Evolutionary conservation across 73 alveolate species (phyloP).

Genomic region (Urostyla sp.): DNA sequence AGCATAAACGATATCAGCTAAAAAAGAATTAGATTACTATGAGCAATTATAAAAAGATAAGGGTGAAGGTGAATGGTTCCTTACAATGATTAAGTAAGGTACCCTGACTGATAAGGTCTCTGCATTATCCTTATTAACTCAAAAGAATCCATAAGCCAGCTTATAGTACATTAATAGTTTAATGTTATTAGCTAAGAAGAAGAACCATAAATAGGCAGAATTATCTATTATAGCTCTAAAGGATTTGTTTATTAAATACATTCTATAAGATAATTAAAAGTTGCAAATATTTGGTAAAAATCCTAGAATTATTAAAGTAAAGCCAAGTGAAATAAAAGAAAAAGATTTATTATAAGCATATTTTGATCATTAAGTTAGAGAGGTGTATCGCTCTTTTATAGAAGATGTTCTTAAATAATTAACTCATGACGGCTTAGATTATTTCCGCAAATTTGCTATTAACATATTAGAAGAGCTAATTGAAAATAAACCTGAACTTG

Average conservation of each 20-base stretch:
- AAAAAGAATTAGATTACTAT: not conserved
- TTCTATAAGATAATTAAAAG: slow-evolving; percentile 73
- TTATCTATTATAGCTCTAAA: too few relatives aligned
- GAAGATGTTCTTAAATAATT: slow-evolving; percentile 70
- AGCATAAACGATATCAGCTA: slow-evolving; percentile 11
- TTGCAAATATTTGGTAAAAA: slow-evolving; percentile 67
- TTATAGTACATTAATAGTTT: slow-evolving; percentile 71
- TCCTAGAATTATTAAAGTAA: slow-evolving; percentile 25
- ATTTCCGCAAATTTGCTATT: slow-evolving; percentile 73
- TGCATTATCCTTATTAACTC: slow-evolving; percentile 72
- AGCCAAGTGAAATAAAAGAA: slow-evolving; percentile 64
- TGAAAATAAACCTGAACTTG: slow-evolving; percentile 82
- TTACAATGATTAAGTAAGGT: slow-evolving; percentile 72
- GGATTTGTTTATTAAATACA: slow-evolving; percentile 72
- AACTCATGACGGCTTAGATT: slow-evolving; percentile 75
- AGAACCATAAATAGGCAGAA: slow-evolving; percentile 74
- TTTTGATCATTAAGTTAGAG: slow-evolving; percentile 83
- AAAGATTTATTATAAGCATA: slow-evolving; percentile 62
- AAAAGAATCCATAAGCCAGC: slow-evolving; percentile 73
- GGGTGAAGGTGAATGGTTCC: slow-evolving; percentile 57
- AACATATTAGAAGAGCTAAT: slow-evolving; percentile 75
- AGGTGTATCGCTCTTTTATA: slow-evolving; percentile 79
- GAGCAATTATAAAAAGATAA: slow-evolving; percentile 20
- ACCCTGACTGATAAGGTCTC: slow-evolving; percentile 90
- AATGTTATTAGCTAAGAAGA: slow-evolving; percentile 76